Evolutionary conservation across 2,329 filamentous ascomycete genomes (phyloP).

Genomic region (Aspergillus latus): DNA sequence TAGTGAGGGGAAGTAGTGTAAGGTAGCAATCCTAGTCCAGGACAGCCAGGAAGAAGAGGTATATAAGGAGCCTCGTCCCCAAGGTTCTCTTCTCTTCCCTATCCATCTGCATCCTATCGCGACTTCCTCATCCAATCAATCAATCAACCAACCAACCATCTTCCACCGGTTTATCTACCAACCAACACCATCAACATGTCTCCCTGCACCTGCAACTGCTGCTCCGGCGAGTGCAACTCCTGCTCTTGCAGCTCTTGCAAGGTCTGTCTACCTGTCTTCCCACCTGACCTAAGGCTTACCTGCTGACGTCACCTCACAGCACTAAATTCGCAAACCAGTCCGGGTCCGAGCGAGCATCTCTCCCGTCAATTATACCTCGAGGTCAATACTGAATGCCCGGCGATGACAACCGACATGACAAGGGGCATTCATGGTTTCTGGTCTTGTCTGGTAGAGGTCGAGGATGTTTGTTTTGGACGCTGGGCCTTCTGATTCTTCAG

Average conservation of each 20-base stretch:
- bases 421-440: background rate
- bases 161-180: slow-evolving; percentile 3
- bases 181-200: slow-evolving; percentile 33
- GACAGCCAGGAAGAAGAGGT: background rate
- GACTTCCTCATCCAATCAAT: background rate
- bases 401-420: background rate
- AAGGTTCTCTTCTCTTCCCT: background rate
- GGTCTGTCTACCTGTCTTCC: slow-evolving; percentile 25
- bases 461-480: background rate
- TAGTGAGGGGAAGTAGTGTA: background rate
- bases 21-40: too few species aligned
- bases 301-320: background rate
- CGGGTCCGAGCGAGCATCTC: slow-evolving; percentile 3
- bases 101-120: background rate
- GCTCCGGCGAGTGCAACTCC: slow-evolving; percentile 40
- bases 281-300: background rate
- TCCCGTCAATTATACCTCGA: slow-evolving; percentile 8
- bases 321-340: slow-evolving; percentile 1
- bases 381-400: slow-evolving; percentile 3
- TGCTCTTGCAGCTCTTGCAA: slow-evolving; percentile 42
- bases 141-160: slow-evolving; percentile 1
- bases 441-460: background rate
- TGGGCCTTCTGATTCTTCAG: background rate
- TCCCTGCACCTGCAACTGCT: slow-evolving; percentile 45
- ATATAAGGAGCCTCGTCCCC: background rate